Evolutionary conservation across 345 rosid species (phyloP).

Genomic region (Citrus hindsii): DNA sequence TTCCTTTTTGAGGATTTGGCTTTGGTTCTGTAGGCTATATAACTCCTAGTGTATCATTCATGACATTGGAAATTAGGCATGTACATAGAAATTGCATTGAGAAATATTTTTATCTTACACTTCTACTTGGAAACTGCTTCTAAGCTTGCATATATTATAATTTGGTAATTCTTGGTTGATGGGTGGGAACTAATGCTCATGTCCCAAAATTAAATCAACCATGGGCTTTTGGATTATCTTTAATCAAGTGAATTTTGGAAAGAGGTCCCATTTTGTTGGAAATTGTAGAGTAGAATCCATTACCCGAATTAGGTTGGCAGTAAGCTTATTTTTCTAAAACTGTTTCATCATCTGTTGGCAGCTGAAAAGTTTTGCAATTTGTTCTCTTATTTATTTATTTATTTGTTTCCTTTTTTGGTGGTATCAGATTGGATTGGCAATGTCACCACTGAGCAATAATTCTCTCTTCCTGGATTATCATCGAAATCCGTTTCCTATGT

Average conservation of each 20-base stretch:
- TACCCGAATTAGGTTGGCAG: neutral
- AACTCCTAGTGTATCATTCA: neutral
- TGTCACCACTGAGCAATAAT: slow-evolving; percentile 61
- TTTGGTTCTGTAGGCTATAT: neutral
- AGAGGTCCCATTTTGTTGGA: neutral
- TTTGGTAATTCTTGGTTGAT: neutral
- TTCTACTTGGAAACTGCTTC: neutral
- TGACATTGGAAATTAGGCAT: neutral
- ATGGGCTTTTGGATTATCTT: neutral
- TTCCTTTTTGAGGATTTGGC: neutral
- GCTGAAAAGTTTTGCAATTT: neutral
- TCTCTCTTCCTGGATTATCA: slow-evolving; percentile 54
- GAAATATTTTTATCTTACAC: neutral
- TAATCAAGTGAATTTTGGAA: neutral
- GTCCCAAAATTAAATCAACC: neutral
- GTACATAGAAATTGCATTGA: neutral
- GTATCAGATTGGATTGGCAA: slow-evolving; percentile 44
- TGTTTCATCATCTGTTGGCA: neutral
- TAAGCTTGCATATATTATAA: neutral
- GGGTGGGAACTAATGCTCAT: neutral
- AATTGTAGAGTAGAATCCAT: neutral
- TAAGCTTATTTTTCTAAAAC: neutral
- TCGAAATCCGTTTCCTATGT: slow-evolving; percentile 44
- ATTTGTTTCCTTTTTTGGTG: neutral
- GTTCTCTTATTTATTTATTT: neutral